Percentiles rank a stretch among this genome's conserved stretches.
These are phyloP conservation scores for Inosperma sp. DNA, from an alignment of 768 basidiomycete species.

Conservation along the genomic window DNA sequence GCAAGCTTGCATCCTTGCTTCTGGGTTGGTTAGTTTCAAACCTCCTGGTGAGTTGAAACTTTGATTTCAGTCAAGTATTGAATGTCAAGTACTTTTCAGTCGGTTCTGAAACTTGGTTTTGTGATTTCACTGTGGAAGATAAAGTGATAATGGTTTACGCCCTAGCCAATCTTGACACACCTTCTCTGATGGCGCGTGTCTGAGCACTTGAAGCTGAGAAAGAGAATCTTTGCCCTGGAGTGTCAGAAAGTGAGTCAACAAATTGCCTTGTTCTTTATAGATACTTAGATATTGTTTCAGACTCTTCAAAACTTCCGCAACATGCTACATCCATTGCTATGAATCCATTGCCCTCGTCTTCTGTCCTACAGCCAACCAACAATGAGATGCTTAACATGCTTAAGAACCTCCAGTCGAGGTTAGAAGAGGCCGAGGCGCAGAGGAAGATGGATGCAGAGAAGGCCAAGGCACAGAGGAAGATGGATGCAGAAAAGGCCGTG, in stretches of 20 bases:
- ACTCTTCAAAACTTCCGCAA: neutral
- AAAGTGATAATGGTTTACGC: conserved; percentile 5
- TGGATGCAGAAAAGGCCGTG: conserved; percentile 7
- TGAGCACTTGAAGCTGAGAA: conserved; percentile 5
- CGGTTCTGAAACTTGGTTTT: neutral
- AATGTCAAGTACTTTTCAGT: neutral
- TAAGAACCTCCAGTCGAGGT: conserved; percentile 5
- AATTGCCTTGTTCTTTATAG: neutral
- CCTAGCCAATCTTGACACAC: conserved; percentile 2
- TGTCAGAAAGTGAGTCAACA: conserved; percentile 5
- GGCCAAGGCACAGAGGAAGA: conserved; percentile 7
- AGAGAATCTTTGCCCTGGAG: conserved; percentile 5
- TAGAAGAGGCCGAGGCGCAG: conserved; percentile 7
- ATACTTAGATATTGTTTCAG: neutral
- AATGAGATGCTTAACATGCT: conserved; percentile 2
- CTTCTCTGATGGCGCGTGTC: conserved; percentile 9
- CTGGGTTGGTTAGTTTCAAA: conserved; percentile 4
- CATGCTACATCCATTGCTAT: neutral
- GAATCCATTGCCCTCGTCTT: neutral
- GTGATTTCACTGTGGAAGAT: conserved; percentile 7
- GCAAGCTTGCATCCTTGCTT: conserved; percentile 1
- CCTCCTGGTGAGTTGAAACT: conserved; percentile 7
- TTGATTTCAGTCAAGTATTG: neutral
- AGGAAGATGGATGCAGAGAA: conserved; percentile 8
- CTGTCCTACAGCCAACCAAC: conserved; percentile 3